These are phyloP conservation scores for Fusarium zealandicum DNA, from an alignment of 2,329 filamentous ascomycete genomes.

Conservation along the genomic window DNA sequence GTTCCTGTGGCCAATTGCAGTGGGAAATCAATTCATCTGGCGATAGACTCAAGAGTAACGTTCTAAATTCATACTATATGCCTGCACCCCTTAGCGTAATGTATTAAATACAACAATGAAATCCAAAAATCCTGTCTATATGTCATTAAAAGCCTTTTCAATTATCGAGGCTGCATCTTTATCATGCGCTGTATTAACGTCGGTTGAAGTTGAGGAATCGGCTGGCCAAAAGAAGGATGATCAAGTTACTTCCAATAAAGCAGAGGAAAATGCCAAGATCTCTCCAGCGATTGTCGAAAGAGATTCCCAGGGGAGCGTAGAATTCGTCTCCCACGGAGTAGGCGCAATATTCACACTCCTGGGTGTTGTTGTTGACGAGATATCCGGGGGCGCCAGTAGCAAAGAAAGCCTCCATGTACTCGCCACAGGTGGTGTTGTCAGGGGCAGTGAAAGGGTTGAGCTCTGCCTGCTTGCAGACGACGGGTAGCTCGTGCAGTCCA, in stretches of 20 bases:
- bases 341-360: conserved; percentile 80
- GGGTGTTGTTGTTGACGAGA: conserved; percentile 69
- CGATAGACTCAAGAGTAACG: too few species aligned
- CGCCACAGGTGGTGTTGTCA: conserved; percentile 47
- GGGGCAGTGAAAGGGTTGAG: conserved; percentile 70
- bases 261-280: conserved; percentile 80
- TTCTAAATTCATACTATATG: too few species aligned
- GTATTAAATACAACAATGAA: background rate
- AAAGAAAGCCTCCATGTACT: conserved; percentile 40
- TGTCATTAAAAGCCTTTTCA: conserved; percentile 15
- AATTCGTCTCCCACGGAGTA: conserved; percentile 84
- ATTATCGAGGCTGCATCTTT: background rate
- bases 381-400: conserved; percentile 73
- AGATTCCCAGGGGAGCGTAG: conserved; percentile 71
- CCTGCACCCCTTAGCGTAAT: background rate
- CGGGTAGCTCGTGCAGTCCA: conserved; percentile 60
- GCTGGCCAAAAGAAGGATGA: conserved; percentile 61
- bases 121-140: conserved; percentile 24
- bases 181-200: conserved; percentile 44
- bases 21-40: too few species aligned
- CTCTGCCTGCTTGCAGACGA: conserved; percentile 63
- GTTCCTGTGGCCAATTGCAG: too few species aligned
- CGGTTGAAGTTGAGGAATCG: conserved; percentile 62
- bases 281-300: conserved; percentile 76
- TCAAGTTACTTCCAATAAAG: conserved; percentile 80